Base-by-base conservation (phyloP, 768 basidiomycete species). In the Hortiboletus flavorubellus region DNA sequence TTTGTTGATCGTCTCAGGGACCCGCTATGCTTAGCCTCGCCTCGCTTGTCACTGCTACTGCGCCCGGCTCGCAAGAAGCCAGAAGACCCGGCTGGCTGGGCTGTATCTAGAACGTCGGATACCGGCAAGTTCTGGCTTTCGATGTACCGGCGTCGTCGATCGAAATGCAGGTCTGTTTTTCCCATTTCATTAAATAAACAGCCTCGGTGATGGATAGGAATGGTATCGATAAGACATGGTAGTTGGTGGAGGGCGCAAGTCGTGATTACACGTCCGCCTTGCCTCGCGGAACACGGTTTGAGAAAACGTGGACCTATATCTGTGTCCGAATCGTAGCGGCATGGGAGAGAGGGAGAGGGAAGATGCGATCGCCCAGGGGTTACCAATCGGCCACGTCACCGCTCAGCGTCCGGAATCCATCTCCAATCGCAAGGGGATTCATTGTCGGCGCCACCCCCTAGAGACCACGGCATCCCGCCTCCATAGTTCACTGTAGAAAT, bases 271-370 rank as follows among this genome's bases (percentile, higher is more conserved):
- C 9, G 30, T 15, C 11, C 21, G 8, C 7, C 33, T 35, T 29
- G 49, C 38, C 46, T 50, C 59, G 50, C 37, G 55, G 61, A 49
- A 49, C 51, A 33, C 3, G 30, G 59, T 14, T 54, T n/a, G 54
- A 44, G 49, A 33, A 46, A 47, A 47, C 48, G 53, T 61, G 59
- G 49, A 33, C 8, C 23, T 35, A n/a, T 50, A 35, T 40, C 48
- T 21, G 23, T 35, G 23, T 40, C 26, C 35, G 33, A 11, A 49
- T 30, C 15, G 8, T 23, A 37, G 12, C 14, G 18, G 30, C 35
- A 23, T 14, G 44, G 30, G 38, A 31, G 41, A 11, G 16, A 40
- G 21, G 54, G 9, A 41, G 34, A 31, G 12, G 35, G 50, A 42
- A 30, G 38, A 26, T 16, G 21, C 26, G 51, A 49, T 58, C 30